Evolutionary conservation across 2,329 filamentous ascomycete genomes (phyloP).

Genomic region (Colletotrichum gigasporum): DNA sequence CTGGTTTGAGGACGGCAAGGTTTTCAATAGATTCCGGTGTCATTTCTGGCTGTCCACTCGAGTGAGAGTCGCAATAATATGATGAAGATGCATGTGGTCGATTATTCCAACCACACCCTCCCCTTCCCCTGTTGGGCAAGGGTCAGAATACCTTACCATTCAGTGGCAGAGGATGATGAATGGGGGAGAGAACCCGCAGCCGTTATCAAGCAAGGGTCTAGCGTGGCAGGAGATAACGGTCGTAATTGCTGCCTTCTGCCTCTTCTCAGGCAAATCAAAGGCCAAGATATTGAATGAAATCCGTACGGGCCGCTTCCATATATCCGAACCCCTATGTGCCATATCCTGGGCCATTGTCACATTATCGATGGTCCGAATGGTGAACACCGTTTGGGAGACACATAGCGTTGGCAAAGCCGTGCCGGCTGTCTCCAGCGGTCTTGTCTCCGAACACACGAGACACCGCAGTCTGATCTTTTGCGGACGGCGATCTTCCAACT

Average conservation of each 20-base stretch:
- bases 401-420: too few species aligned
- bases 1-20: too few species aligned
- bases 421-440: neutral
- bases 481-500: neutral
- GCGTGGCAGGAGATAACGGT: slow-evolving; percentile 18
- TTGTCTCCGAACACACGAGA: slow-evolving; percentile 14
- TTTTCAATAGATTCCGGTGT: neutral
- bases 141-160: neutral
- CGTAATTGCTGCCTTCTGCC: neutral
- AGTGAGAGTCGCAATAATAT: slow-evolving; percentile 2
- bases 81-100: slow-evolving; percentile 8
- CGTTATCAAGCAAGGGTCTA: slow-evolving; percentile 11
- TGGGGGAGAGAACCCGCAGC: slow-evolving; percentile 3
- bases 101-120: neutral
- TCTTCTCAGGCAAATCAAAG: neutral
- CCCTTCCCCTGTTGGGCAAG: neutral
- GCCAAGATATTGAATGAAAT: neutral
- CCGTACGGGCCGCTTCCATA: neutral
- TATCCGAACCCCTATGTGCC: too few species aligned
- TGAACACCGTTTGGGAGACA: too few species aligned
- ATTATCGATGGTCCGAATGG: too few species aligned
- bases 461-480: slow-evolving; percentile 6
- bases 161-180: slow-evolving; percentile 12
- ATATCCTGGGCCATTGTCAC: neutral
- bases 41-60: neutral